Percentiles rank a stretch among this genome's conserved stretches.
These are phyloP conservation scores for Yamadazyma siamensis DNA, from an alignment of 1,139 yeast species.

Conservation along the genomic window DNA sequence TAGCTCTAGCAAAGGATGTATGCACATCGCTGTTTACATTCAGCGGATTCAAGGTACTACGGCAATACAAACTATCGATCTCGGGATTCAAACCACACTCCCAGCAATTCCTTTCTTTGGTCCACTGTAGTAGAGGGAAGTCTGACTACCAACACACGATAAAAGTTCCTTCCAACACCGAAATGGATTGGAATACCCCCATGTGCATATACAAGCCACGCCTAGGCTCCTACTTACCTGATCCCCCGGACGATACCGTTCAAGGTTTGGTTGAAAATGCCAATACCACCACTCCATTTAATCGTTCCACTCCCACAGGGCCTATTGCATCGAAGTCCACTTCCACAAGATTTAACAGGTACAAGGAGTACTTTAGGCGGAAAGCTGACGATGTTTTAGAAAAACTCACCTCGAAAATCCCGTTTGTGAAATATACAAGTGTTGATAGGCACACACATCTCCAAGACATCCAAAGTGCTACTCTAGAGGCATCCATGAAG, in stretches of 20 bases:
- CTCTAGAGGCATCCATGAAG: conserved; percentile 22
- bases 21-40: no score
- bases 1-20: no score
- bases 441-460: conserved; percentile 17
- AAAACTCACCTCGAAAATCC: conserved; percentile 16
- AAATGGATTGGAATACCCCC: conserved; percentile 52
- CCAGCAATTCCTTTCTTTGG: conserved; percentile 45
- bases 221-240: conserved; percentile 4
- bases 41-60: conserved; percentile 58
- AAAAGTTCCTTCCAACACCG: conserved; percentile 31
- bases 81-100: conserved; percentile 37
- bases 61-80: conserved; percentile 46
- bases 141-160: conserved; percentile 43
- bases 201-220: conserved; percentile 44
- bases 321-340: neutral
- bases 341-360: neutral
- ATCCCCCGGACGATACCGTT: conserved; percentile 6
- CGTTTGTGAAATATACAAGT: conserved; percentile 26
- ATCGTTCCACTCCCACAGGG: neutral
- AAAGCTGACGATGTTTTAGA: conserved; percentile 23
- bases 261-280: conserved; percentile 2
- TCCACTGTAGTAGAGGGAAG: conserved; percentile 56
- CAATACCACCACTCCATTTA: neutral
- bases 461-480: conserved; percentile 18
- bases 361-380: conserved; percentile 11